Base-by-base conservation (phyloP, 2,329 filamentous ascomycete species). In the Coleophoma eucalyptorum region DNA sequence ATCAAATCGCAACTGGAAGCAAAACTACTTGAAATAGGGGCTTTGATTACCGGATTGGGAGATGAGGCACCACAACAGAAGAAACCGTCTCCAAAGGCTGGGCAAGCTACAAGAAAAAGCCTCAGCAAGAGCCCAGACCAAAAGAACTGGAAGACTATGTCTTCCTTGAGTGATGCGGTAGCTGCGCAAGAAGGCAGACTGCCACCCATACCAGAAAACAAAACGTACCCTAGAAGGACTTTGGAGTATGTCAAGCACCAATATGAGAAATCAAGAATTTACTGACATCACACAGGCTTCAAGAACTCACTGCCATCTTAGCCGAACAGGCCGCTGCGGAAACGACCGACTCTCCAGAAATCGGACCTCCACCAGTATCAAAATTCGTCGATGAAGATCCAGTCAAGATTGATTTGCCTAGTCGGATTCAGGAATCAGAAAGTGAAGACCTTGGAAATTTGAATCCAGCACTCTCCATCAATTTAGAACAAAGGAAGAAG, bases 1-100 rank as follows among this genome's bases (percentile, higher is more conserved):
- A 82, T 92, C 59, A 90, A 86, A 65, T 75, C 77, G 43, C 81
- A 84, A 65, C 73, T 95, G 55, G 84, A 91, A 64, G 75, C 79
- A 2, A 90, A 92, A 68, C 74, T 94, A 18, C 72, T 78, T 33
- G 87, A 92, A 71, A 80, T 90, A 69, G 78, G 81, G 31, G 75
- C 77, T 3, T 72, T 93, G 57, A 77, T 94, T 11, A 81, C 79
- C 42, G 78, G 79, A 26, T 74, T 93, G 41, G 86, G 85, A 5
- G 62, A 77, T 38, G 80, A 85, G 58, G 80, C 82, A 34, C 77
- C 82, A 16, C 26, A 26, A 26, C 68, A 68, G 56, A 80, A 79
- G 61, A 67, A 71, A 42, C 78, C 67, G 52, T 68, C 70, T 42
- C 63, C 69, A 20, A 72, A 71, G 45, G 68, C 65, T 12, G 70